Evolutionary conservation across 164 flowering plant species (phyloP).

Genomic region (Malania oleifera): DNA sequence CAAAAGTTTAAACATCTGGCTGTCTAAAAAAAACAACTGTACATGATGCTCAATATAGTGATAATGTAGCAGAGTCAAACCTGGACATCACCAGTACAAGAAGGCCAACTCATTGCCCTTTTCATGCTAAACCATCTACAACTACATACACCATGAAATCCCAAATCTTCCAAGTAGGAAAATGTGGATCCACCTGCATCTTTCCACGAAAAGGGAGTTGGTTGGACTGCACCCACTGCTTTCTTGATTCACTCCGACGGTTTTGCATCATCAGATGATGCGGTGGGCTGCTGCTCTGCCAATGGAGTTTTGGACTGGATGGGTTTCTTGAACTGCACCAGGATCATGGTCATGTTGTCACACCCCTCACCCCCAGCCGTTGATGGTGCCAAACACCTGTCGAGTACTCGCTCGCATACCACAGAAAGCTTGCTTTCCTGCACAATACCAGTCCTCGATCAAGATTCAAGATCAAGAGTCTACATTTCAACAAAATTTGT

Average conservation of each 20-base stretch:
- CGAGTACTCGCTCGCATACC: constrained; percentile 83
- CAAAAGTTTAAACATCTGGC: no score
- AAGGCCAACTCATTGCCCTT: neutral
- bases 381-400: constrained; percentile 89
- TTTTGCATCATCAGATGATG: constrained; percentile 24
- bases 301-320: constrained; percentile 17
- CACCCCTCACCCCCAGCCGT: constrained; percentile 94
- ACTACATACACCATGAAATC: neutral
- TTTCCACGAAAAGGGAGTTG: no score
- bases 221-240: neutral
- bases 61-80: neutral
- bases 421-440: constrained; percentile 88
- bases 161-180: neutral
- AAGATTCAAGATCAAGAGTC: no score
- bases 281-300: constrained; percentile 31
- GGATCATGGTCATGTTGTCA: constrained; percentile 98
- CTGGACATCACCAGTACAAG: neutral
- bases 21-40: neutral
- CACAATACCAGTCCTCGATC: constrained; percentile 8
- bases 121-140: neutral
- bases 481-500: no score
- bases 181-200: no score
- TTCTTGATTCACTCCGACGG: constrained; percentile 16
- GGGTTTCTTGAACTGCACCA: constrained; percentile 89
- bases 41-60: neutral